Percentiles rank a stretch among this genome's conserved stretches.
These are phyloP conservation scores for Mycena pura DNA, from an alignment of 768 basidiomycete species.

Conservation along the genomic window DNA sequence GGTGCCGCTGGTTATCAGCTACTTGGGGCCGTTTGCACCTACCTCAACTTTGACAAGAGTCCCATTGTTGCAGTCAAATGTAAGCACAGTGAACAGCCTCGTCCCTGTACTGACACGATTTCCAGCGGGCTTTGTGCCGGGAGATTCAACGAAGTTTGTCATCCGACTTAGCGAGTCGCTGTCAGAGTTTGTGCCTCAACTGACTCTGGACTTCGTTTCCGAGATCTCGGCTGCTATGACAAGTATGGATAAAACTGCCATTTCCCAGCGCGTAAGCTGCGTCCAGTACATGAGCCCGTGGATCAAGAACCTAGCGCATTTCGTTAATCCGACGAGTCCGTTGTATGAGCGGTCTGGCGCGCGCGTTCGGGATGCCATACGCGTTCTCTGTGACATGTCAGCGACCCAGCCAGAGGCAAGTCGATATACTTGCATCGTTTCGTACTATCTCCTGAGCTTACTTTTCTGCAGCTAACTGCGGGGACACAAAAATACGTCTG, in stretches of 20 bases:
- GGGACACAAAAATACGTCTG: slow-evolving; percentile 79
- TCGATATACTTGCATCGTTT: background rate
- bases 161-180: slow-evolving; percentile 73
- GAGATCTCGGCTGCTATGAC: slow-evolving; percentile 78
- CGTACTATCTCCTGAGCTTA: background rate
- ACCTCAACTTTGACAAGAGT: slow-evolving; percentile 78
- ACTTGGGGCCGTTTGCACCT: slow-evolving; percentile 75
- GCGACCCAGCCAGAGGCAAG: slow-evolving; percentile 74
- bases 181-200: slow-evolving; percentile 75
- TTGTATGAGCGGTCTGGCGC: slow-evolving; percentile 77
- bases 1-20: slow-evolving; percentile 82
- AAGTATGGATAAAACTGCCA: slow-evolving; percentile 47
- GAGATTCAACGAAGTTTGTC: slow-evolving; percentile 68
- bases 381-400: slow-evolving; percentile 79
- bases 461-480: slow-evolving; percentile 60
- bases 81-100: slow-evolving; percentile 33
- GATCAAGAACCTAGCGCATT: slow-evolving; percentile 80
- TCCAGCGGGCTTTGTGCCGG: slow-evolving; percentile 66
- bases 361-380: slow-evolving; percentile 79
- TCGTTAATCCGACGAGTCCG: slow-evolving; percentile 71
- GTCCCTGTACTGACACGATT: background rate
- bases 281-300: slow-evolving; percentile 88
- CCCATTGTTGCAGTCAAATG: slow-evolving; percentile 76
- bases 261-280: slow-evolving; percentile 70
- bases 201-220: slow-evolving; percentile 89